Base-by-base conservation (phyloP, 805 yeast genomes). In the Wickerhamomyces alni region DNA sequence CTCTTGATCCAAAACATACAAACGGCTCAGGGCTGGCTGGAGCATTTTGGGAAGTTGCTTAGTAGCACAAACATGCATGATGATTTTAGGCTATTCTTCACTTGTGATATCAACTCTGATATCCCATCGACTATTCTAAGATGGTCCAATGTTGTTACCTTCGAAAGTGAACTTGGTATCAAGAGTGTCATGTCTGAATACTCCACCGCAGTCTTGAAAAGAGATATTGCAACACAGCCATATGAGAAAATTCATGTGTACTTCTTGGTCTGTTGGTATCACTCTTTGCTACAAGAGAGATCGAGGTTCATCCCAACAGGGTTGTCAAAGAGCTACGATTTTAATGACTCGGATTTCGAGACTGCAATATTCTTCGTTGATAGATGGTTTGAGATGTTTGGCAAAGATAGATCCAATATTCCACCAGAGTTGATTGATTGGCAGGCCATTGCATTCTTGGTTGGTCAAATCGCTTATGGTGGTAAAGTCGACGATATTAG, bases 1-100 rank as follows among this genome's bases (percentile, higher is more conserved):
- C 58, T 91, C 0, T 50, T 89, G 22, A 58, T 91, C 24, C 95
- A 91, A 54, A 89, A 89, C 52, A 65, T 86, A 11, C 96, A 91
- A 43, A 72, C 83, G 69, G 76, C 93, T 0, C 63, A 72, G 1
- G 57, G 54, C 3, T 82, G 95, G 87, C 61, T 85, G 21, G 74
- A 70, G 12, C 52, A 64, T 9, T 58, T 85, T 16, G 80, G 70
- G 36, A 75, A 70, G 47, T 53, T 57, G n/a, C 55, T 78, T 33
- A 67, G 62, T 24, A 47, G 55, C 3, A 35, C 64, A 1, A 41
- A 44, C 1, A 47, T 57, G 0, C 55, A 62, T 5, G 36, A 53
- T 0, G 55, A 55, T 1, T 80, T 82, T 59, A 72, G 74, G 37
- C 41, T 89, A 24, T 77, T 87, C 45, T 62, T 87, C 55, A 84